phyloP scores from a whole-genome alignment of 495 filamentous ascomycete species.

The Daldinia childiae region DNA sequence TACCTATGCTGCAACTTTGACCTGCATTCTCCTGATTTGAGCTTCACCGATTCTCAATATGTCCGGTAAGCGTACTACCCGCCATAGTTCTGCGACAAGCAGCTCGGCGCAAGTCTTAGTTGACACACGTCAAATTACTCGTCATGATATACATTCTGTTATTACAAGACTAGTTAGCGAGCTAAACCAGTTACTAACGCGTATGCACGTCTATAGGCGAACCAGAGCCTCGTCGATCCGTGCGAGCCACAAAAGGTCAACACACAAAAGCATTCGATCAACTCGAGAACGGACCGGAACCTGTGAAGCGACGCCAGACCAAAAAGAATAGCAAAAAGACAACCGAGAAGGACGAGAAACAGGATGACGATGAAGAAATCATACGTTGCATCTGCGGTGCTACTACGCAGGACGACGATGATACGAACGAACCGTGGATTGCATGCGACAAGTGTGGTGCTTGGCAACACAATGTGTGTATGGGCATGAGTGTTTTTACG shows the following conservation, averaged over 20 bases:
- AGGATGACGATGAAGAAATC: constrained; percentile 67
- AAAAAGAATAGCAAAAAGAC: constrained; percentile 65
- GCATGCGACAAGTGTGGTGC: constrained; percentile 88
- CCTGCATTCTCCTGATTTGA: constrained; percentile 6
- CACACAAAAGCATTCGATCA: constrained; percentile 85
- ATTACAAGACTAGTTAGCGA: background rate
- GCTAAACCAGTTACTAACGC: constrained; percentile 6
- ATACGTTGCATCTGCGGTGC: constrained; percentile 95
- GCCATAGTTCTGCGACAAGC: constrained; percentile 10
- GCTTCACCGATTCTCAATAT: constrained; percentile 32
- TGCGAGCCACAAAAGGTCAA: constrained; percentile 93
- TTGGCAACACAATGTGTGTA: constrained; percentile 97
- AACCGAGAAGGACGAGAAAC: constrained; percentile 67
- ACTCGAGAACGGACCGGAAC: constrained; percentile 70
- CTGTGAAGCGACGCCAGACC: constrained; percentile 66
- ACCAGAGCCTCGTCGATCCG: constrained; percentile 91
- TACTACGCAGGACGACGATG: constrained; percentile 81
- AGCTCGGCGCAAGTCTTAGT: background rate
- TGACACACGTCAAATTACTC: background rate
- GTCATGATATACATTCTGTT: background rate
- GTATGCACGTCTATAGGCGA: constrained; percentile 40
- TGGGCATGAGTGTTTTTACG: constrained; percentile 81
- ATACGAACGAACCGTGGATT: constrained; percentile 85
- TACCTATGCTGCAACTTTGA: constrained; percentile 9
- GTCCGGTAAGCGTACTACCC: constrained; percentile 47